These are phyloP conservation scores for Globisporangium cystogenes DNA, from an alignment of 352 stramenopile genomes.

Conservation along the genomic window DNA sequence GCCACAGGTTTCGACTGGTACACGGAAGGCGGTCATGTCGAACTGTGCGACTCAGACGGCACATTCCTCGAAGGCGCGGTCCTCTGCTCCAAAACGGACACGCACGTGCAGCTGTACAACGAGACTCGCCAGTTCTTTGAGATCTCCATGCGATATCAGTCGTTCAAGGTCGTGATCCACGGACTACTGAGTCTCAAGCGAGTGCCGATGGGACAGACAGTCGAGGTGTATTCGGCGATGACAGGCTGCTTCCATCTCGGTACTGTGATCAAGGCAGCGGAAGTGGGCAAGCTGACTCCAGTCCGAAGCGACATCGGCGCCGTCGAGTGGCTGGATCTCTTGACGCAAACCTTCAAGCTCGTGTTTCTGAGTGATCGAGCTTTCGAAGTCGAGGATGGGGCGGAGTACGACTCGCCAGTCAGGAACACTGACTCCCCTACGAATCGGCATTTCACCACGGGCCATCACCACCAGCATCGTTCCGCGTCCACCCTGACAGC, in stretches of 20 bases:
- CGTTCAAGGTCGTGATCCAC: constrained; percentile 56
- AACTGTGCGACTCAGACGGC: constrained; percentile 29
- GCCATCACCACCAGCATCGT: constrained; percentile 3
- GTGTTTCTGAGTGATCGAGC: constrained; percentile 20
- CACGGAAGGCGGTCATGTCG: constrained; percentile 38
- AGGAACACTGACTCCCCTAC: not conserved
- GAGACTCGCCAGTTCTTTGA: constrained; percentile 48
- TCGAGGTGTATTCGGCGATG: constrained; percentile 60
- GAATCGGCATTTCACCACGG: not conserved
- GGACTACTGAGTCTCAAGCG: constrained; percentile 34
- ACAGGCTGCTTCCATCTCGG: constrained; percentile 28
- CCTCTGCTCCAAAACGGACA: constrained; percentile 31
- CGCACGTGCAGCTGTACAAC: constrained; percentile 48
- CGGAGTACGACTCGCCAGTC: not conserved
- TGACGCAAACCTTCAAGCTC: constrained; percentile 51
- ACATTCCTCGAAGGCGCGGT: constrained; percentile 43
- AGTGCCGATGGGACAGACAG: constrained; percentile 33
- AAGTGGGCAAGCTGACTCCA: constrained; percentile 34
- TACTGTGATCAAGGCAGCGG: constrained; percentile 31
- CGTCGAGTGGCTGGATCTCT: constrained; percentile 52
- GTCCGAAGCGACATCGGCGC: constrained; percentile 19
- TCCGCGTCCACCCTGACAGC: constrained; percentile 1
- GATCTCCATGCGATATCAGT: constrained; percentile 21
- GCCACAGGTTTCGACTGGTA: constrained; percentile 42
- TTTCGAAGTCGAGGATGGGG: not conserved